A percentile compares a stretch with the other conserved stretches of the same genome.
Conservation (phyloP, 345 rosid species). For the Melaleuca alternifolia region DNA sequence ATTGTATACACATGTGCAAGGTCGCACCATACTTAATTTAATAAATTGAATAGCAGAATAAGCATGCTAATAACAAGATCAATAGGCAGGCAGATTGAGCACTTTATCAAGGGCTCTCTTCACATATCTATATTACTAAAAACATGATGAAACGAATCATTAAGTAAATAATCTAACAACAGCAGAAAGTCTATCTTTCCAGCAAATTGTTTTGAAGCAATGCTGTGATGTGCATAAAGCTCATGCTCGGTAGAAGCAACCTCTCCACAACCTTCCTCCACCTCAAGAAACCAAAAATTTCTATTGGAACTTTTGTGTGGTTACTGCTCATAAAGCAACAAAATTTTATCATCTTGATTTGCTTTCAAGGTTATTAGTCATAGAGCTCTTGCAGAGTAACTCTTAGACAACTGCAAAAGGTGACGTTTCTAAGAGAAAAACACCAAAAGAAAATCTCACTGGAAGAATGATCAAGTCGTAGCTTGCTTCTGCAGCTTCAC, state of each 20-base stretch:
- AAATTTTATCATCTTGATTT: background rate
- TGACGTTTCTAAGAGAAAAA: background rate
- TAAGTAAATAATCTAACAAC: background rate
- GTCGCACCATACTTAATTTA: background rate
- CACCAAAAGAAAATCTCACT: constrained; percentile 15
- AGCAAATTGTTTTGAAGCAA: background rate
- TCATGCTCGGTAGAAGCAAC: background rate
- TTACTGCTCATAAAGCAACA: background rate
- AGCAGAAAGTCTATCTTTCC: background rate
- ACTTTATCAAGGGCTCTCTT: background rate
- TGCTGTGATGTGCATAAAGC: background rate
- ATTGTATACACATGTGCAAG: background rate
- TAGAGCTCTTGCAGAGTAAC: background rate
- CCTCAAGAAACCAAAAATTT: background rate
- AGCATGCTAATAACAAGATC: background rate
- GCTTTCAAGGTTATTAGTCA: background rate
- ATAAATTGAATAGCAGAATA: background rate
- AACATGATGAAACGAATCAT: background rate
- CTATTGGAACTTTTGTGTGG: background rate
- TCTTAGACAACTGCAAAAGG: background rate
- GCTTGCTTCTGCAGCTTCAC: constrained; percentile 41
- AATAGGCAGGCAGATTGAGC: background rate
- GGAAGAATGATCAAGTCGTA: constrained; percentile 82
- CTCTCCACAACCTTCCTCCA: background rate
- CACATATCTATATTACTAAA: background rate